These are phyloP conservation scores for Leccinum variicolor DNA, from an alignment of 768 basidiomycete genomes.

Conservation along the genomic window DNA sequence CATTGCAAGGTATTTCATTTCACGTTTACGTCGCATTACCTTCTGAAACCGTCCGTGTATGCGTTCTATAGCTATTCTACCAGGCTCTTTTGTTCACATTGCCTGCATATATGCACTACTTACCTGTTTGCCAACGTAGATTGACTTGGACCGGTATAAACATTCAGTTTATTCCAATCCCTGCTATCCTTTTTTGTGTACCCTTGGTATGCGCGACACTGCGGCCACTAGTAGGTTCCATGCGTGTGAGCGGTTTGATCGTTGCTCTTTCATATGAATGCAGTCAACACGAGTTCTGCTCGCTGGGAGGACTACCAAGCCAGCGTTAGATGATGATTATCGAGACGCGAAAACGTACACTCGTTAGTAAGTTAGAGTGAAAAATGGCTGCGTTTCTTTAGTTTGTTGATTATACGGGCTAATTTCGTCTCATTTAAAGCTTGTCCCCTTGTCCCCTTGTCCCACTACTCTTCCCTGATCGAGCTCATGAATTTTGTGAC, in stretches of 20 bases:
- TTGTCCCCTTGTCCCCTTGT: constrained; percentile 82
- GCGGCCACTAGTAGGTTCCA: constrained; percentile 77
- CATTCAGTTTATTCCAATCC: constrained; percentile 54
- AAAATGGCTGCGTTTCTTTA: neutral
- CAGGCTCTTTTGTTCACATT: neutral
- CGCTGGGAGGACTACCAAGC: constrained; percentile 52
- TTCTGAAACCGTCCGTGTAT: neutral
- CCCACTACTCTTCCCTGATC: constrained; percentile 79
- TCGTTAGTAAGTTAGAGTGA: constrained; percentile 48
- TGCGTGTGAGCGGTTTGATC: constrained; percentile 82
- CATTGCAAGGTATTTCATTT: constrained; percentile 45
- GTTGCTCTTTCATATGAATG: constrained; percentile 76
- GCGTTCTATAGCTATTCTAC: neutral
- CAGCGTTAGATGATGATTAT: constrained; percentile 41
- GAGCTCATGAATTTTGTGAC: constrained; percentile 80
- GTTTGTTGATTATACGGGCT: neutral
- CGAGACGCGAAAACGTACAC: constrained; percentile 41
- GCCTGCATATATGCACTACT: constrained; percentile 9
- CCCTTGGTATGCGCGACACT: constrained; percentile 59
- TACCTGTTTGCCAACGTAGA: constrained; percentile 37
- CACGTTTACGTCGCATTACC: neutral
- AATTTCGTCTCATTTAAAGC: constrained; percentile 37
- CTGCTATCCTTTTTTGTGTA: constrained; percentile 55
- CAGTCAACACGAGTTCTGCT: constrained; percentile 63
- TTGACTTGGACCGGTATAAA: constrained; percentile 93